A percentile compares a stretch with the other conserved stretches of the same genome.
Conservation (phyloP, 225 moss, liverwort and hornwort genomes). For the Antitrichia curtipendula region DNA sequence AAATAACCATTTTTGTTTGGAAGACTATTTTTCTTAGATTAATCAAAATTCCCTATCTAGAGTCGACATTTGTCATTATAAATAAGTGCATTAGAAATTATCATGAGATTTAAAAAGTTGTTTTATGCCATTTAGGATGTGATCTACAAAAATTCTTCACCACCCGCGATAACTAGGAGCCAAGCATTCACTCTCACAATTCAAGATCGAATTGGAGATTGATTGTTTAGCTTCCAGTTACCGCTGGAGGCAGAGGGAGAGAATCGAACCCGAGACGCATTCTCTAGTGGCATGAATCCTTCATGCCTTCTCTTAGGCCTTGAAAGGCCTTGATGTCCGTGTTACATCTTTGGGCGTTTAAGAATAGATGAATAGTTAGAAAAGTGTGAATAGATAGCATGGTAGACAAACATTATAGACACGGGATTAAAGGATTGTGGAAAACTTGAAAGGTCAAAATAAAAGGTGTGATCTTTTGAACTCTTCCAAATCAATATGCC, state of each 20-base stretch:
- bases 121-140: no score
- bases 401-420: neutral
- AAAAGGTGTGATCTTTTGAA: neutral
- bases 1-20: neutral
- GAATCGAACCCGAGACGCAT: rapidly evolving
- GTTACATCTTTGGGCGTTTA: rapidly evolving
- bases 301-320: no score
- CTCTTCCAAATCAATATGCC: rapidly evolving
- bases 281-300: no score
- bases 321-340: neutral
- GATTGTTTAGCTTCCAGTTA: neutral
- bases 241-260: rapidly evolving
- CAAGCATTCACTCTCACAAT: neutral
- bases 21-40: neutral
- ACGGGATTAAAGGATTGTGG: rapidly evolving
- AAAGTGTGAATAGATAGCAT: neutral
- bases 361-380: neutral
- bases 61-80: neutral
- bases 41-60: rapidly evolving
- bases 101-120: rapidly evolving
- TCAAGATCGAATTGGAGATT: neutral
- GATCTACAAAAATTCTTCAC: no score
- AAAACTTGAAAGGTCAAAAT: neutral
- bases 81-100: no score
- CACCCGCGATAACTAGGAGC: rapidly evolving